Evolutionary conservation across 225 moss, liverwort and hornwort species (phyloP).

Genomic region (Bryum argenteum): DNA sequence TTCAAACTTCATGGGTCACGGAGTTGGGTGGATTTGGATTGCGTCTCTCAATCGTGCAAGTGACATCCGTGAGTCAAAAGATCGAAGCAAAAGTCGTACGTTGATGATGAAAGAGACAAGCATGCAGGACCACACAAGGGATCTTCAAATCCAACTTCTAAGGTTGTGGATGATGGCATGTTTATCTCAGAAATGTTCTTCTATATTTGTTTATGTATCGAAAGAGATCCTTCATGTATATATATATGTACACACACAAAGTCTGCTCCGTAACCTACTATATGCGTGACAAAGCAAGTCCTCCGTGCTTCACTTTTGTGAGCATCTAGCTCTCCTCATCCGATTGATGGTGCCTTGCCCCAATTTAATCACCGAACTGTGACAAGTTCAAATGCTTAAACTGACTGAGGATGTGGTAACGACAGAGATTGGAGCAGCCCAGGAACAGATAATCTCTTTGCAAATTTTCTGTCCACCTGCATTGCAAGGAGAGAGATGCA

Average conservation of each 20-base stretch:
- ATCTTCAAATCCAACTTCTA: neutral
- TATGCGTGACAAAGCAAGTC: neutral
- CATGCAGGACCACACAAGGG: slow-evolving; percentile 14
- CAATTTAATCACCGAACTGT: neutral
- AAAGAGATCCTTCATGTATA: neutral
- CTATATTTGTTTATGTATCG: neutral
- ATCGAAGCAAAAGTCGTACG: slow-evolving; percentile 4
- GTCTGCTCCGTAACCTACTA: neutral
- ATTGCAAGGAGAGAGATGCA: neutral
- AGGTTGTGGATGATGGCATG: neutral
- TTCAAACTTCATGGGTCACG: neutral
- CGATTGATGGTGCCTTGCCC: neutral
- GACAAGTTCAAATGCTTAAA: neutral
- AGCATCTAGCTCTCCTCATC: slow-evolving; percentile 14
- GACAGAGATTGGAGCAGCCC: neutral
- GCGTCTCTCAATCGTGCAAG: slow-evolving; percentile 9
- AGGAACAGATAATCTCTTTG: neutral
- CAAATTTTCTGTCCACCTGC: neutral
- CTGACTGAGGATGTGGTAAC: neutral
- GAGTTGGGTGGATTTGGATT: neutral
- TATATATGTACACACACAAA: neutral
- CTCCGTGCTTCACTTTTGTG: slow-evolving; percentile 2
- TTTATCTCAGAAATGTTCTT: neutral
- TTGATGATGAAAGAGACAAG: slow-evolving; percentile 13
- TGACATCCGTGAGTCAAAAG: slow-evolving; percentile 26